Conservation (phyloP, 495 filamentous ascomycete species). For the Podospora pseudoanserina region DNA sequence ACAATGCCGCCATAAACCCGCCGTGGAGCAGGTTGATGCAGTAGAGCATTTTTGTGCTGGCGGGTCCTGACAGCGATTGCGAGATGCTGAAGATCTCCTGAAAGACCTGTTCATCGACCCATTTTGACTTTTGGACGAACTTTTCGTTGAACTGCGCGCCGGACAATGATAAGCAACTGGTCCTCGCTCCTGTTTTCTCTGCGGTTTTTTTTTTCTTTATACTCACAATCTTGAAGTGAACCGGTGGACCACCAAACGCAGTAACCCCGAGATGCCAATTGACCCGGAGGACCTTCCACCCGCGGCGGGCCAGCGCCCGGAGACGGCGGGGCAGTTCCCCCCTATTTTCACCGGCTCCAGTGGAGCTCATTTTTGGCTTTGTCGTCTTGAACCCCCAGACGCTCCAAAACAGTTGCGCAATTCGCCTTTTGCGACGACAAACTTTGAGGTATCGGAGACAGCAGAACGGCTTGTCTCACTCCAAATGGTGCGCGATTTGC, state of each 20-base stretch:
- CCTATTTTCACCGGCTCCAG: background rate
- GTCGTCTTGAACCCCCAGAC: background rate
- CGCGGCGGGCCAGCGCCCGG: conserved; percentile 17
- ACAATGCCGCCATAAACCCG: conserved; percentile 58
- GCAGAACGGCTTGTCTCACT: background rate
- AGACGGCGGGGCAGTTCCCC: conserved; percentile 2
- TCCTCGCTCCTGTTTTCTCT: background rate
- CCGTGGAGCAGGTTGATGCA: conserved; percentile 65
- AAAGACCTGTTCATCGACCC: conserved; percentile 78
- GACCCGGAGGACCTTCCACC: conserved; percentile 34
- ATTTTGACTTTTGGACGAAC: conserved; percentile 63
- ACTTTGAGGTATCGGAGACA: background rate
- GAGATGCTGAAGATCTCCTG: conserved; percentile 80
- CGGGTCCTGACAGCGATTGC: conserved; percentile 73
- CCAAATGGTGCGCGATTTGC: background rate
- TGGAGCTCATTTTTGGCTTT: background rate
- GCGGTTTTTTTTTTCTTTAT: background rate
- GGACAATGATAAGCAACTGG: background rate
- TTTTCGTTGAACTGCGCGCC: conserved; percentile 51
- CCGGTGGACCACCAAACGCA: conserved; percentile 66
- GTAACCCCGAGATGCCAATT: conserved; percentile 71
- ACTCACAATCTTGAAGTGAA: conserved; percentile 64
- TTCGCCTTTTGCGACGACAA: background rate
- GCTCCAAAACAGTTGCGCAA: background rate
- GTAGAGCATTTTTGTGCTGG: conserved; percentile 75